Evolutionary conservation across 139 green algal species (phyloP), one percentile per base, ranked within the genome.

Genomic region (Picochlorum sp.): DNA sequence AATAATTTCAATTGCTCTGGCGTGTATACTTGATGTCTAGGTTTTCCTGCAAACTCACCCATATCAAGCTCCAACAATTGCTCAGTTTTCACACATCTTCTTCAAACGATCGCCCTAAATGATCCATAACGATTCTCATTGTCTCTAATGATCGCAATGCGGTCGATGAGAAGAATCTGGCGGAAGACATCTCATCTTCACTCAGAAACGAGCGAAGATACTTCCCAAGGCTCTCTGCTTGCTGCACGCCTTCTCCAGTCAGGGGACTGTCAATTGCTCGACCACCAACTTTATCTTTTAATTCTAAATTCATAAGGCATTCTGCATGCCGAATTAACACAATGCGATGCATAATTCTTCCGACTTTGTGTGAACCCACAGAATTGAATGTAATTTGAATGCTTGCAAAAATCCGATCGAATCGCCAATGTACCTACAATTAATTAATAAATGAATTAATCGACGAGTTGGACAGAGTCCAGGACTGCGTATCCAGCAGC

Each of bases 401-500:
- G n/a, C n/a, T n/a, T n/a, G 21, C 47, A 21, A 26, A 51, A 51
- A 51, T 18, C 45, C 14, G 45, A 51, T 51, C 45, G 45, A 51
- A 20, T 2, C 6, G 15, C n/a, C 34, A 41, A 41, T 4, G 34
- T 41, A 41, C 34, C 34, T 13, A 9, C 8, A 23, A 52, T 10
- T 52, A 52, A 21, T n/a, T n/a, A 52, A 24, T 52, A 52, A 21
- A 52, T 52, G 15, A n/a, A 52, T 52, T 13, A 52, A 52, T 52
- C 18, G 21, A 58, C 57, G 49, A 95, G 74, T 32, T 79, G 81
- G 0, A 90, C 88, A 23, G 60, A 85, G 72, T 97, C 87, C 26
- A 98, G 77, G n/a, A 97, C 90, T 1, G 87, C 87, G 78, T 91
- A 97, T 1, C 92, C 92, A 6, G 91, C 83, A 4, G 93, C 91